A percentile compares a stretch with the other conserved stretches of the same genome.
phyloP scores from a whole-genome alignment of 2,329 filamentous ascomycete genomes.

The Colletotrichum liriopes region DNA sequence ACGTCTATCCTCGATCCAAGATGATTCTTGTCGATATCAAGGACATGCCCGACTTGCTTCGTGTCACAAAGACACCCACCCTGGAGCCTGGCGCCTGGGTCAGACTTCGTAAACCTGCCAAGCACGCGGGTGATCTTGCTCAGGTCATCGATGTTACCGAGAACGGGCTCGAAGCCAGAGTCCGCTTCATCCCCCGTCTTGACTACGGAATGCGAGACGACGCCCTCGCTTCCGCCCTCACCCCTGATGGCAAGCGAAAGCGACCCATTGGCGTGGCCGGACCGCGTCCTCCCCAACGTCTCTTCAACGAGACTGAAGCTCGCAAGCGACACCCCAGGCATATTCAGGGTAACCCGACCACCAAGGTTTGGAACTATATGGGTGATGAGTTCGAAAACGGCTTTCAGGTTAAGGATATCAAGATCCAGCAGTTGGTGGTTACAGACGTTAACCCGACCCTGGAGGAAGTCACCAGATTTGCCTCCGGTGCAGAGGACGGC shows the following conservation, averaged over 20 bases:
- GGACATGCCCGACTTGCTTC: slow-evolving; percentile 96
- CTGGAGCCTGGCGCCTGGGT: slow-evolving; percentile 93
- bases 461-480: slow-evolving; percentile 96
- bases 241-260: slow-evolving; percentile 83
- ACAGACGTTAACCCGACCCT: slow-evolving; percentile 94
- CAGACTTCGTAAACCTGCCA: slow-evolving; percentile 83
- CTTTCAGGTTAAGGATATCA: slow-evolving; percentile 94
- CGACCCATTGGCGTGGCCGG: slow-evolving; percentile 72
- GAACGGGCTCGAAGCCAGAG: slow-evolving; percentile 89
- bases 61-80: slow-evolving; percentile 87
- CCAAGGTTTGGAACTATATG: slow-evolving; percentile 87
- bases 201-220: slow-evolving; percentile 95
- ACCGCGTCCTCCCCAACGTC: slow-evolving; percentile 85
- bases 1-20: slow-evolving; percentile 91
- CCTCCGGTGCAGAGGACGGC: slow-evolving; percentile 89
- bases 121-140: slow-evolving; percentile 91
- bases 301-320: slow-evolving; percentile 95
- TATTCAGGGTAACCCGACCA: slow-evolving; percentile 79
- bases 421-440: slow-evolving; percentile 86
- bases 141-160: slow-evolving; percentile 94
- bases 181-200: slow-evolving; percentile 90
- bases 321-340: slow-evolving; percentile 84
- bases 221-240: slow-evolving; percentile 58
- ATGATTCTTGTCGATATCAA: slow-evolving; percentile 93
- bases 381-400: slow-evolving; percentile 93